phyloP scores from a whole-genome alignment of 768 basidiomycete species.

The Pleurotus sapidus region DNA sequence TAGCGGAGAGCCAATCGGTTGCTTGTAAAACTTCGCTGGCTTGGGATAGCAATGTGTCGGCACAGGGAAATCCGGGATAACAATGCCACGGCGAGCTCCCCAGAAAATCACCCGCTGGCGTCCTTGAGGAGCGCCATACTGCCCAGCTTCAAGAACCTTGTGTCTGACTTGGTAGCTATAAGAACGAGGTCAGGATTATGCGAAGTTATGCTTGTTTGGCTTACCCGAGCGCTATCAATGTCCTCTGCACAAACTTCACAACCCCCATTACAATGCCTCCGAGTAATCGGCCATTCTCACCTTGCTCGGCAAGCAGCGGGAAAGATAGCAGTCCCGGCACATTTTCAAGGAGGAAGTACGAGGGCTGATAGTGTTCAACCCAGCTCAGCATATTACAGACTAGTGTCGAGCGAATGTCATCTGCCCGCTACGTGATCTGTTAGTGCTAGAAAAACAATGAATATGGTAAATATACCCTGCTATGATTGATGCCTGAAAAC shows the following conservation, averaged over 20 bases:
- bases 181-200: neutral
- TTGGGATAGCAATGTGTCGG: constrained; percentile 54
- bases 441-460: neutral
- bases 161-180: constrained; percentile 64
- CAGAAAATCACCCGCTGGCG: constrained; percentile 67
- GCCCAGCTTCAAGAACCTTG: constrained; percentile 64
- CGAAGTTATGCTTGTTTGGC: constrained; percentile 13
- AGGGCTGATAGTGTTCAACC: constrained; percentile 62
- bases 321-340: constrained; percentile 59
- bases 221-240: constrained; percentile 63
- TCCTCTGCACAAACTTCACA: constrained; percentile 63
- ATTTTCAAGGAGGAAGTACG: constrained; percentile 71
- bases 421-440: constrained; percentile 37
- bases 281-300: constrained; percentile 24
- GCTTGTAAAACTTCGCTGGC: constrained; percentile 26
- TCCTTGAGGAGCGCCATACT: constrained; percentile 72
- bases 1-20: constrained; percentile 43
- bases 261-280: constrained; percentile 51
- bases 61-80: constrained; percentile 60
- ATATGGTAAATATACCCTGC: constrained; percentile 37
- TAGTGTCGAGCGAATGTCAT: constrained; percentile 49
- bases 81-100: constrained; percentile 55
- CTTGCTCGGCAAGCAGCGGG: constrained; percentile 36
- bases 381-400: constrained; percentile 5
- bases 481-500: constrained; percentile 63